Base-by-base conservation (phyloP, 1,139 yeast species). In the Scheffersomyces stambukii region DNA sequence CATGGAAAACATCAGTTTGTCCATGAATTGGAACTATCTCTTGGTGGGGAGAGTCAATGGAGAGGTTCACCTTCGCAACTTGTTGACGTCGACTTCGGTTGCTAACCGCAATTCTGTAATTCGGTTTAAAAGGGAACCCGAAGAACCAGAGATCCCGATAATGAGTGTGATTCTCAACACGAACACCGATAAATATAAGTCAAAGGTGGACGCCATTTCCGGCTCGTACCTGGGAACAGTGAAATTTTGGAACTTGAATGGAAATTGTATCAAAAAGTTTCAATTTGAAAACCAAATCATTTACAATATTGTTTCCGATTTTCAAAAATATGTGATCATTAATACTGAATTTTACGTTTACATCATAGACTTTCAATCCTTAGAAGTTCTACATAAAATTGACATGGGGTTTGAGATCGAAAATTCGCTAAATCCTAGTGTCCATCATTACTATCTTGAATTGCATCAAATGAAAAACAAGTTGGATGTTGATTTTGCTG, bases 401-500 rank as follows among this genome's bases (percentile, higher is more conserved):
- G 36, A 25, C 3, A 14, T 43, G 5, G 41, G 39, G 2, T 30
- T 39, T 18, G 30, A n/a, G 8, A 31, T 40, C 13, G 32, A 35
- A 12, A 9, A 10, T 4, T 6, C 27, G 9, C n/a, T n/a, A 12
- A 32, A 27, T 27, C 21, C 32, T 8, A 12, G 14, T 8, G 14
- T 17, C n/a, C 5, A 15, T 15, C n/a, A n/a, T n/a, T 29, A 33
- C 16, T 30, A 34, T 26, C 39, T 36, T 13, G 21, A 28, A 6
- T 16, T 29, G 9, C 10, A 23, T 10, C 14, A 27, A 14, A 29
- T 10, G 22, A 29, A 33, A 28, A 34, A 35, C 30, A 18, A 27
- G 19, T 10, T 69, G 33, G 60, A 63, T 27, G 71, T 75, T 17
- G 89, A 81, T 51, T 76, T 70, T 43, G 81, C 75, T 2, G 76